Percentiles rank a stretch among this genome's conserved stretches.
phyloP scores from a whole-genome alignment of 2,329 filamentous ascomycete species.

The Gaeumannomyces sp. region DNA sequence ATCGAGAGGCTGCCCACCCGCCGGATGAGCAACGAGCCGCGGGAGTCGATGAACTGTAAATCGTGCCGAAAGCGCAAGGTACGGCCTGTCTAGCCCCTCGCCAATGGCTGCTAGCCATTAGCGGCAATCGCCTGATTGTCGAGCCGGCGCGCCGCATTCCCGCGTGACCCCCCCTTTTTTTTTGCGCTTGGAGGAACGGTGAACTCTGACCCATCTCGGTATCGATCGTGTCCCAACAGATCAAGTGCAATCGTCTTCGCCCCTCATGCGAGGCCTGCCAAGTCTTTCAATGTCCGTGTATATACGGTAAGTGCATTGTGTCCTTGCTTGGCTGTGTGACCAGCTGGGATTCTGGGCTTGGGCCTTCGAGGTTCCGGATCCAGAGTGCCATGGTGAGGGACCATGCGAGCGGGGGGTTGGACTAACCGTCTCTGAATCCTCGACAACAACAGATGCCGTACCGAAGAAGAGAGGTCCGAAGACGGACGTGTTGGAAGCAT shows the following conservation, averaged over 20 bases:
- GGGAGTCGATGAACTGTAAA: slow-evolving; percentile 94
- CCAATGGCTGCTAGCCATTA: neutral
- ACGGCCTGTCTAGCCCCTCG: slow-evolving; percentile 19
- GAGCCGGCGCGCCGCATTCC: no score
- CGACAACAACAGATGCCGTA: slow-evolving; percentile 59
- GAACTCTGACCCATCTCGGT: no score
- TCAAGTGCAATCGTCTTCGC: slow-evolving; percentile 83
- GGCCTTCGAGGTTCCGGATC: no score
- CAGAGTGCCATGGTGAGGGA: no score
- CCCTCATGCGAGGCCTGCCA: slow-evolving; percentile 85
- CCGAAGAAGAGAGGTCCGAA: slow-evolving; percentile 88
- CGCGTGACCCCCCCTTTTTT: slow-evolving; percentile 2
- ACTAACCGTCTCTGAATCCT: no score
- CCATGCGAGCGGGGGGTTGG: no score
- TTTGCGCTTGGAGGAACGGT: no score
- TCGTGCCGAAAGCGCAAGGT: slow-evolving; percentile 91
- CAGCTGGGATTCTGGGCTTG: no score
- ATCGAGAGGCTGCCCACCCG: slow-evolving; percentile 72
- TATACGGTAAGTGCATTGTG: slow-evolving; percentile 63
- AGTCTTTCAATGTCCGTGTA: slow-evolving; percentile 80
- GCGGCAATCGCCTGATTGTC: no score
- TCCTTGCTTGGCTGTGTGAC: neutral
- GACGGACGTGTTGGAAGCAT: slow-evolving; percentile 78
- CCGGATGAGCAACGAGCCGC: slow-evolving; percentile 66
- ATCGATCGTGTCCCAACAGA: slow-evolving; percentile 42